Base-by-base conservation (phyloP, 176 grass and related monocot species). In the Zoysia pacifica region DNA sequence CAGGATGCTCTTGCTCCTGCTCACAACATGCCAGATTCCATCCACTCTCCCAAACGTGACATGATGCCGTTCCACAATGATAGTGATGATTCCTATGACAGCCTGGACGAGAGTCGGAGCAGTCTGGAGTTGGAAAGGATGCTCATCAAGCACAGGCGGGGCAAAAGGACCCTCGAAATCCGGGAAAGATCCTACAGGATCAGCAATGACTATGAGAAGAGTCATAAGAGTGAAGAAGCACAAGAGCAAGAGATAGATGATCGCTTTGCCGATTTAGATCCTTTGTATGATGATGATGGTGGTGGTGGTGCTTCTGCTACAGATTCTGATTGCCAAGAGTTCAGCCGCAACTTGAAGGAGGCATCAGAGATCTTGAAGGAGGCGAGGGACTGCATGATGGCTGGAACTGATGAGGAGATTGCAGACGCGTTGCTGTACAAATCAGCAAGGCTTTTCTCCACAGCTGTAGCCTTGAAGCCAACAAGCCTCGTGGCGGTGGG, bases 401-500 rank as follows among this genome's bases (percentile, higher is more conserved):
- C 52, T 53, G 81, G 79, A 48, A 60, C 66, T 44, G 83, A 94
- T 62, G 88, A 98, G 87, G 86, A 85, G 68, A 58, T 55, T 52
- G 74, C 81, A 19, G 95, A 94, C 43, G 54, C 78, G 0, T 77
- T 94, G 88, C 84, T 98, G n/a, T 93, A 98, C 79, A 90, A 71
- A 76, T 88, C 95, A 47, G 83, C 92, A 20, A 87, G 77, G 61
- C 83, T 98, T 77, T 88, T 98, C 60, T 89, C 85, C 11, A 72
- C 87, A 5, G 95, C 95, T 46, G 91, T 89, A 42, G 82, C 87
- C 69, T 81, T 93, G 77, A 91, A 73, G 73, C 95, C 95, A 45
- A 68, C 78, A 35, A 94, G 95, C 68, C 77, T 97, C 70, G 72
- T 79, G 14, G 95, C 90, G 18, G 81, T 97, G n/a, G 95, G 91